phyloP scores from a whole-genome alignment of 2,329 filamentous ascomycete genomes.

The Cytospora leucostoma region DNA sequence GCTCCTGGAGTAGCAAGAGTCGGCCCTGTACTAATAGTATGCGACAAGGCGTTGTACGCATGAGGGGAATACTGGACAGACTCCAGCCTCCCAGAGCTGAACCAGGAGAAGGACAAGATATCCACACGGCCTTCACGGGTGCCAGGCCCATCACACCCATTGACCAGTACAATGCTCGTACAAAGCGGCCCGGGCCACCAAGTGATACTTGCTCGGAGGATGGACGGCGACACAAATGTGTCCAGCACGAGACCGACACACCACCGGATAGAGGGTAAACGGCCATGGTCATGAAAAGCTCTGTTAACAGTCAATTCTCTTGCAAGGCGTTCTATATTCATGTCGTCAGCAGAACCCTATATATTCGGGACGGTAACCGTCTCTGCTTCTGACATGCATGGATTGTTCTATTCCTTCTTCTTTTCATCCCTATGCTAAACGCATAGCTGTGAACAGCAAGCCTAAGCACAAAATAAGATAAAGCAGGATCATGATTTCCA shows the following conservation, averaged over 20 bases:
- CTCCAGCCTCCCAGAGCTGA: constrained; percentile 11
- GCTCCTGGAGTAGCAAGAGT: constrained; percentile 53
- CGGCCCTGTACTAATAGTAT: constrained; percentile 33
- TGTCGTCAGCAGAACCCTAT: not conserved
- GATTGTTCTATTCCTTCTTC: not conserved
- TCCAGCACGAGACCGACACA: not conserved
- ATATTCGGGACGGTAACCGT: constrained; percentile 48
- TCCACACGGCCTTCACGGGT: constrained; percentile 25
- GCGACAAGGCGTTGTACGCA: not conserved
- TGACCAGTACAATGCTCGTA: constrained; percentile 9
- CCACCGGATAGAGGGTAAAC: not conserved
- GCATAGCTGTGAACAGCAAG: too few relatives aligned
- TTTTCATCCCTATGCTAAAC: too few relatives aligned
- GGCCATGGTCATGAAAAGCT: too few relatives aligned
- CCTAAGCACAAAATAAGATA: too few relatives aligned
- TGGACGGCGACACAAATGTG: not conserved
- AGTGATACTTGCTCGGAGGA: constrained; percentile 1
- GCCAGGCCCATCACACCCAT: constrained; percentile 11
- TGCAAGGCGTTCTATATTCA: too few relatives aligned
- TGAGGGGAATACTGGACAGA: constrained; percentile 17
- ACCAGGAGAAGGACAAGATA: constrained; percentile 6
- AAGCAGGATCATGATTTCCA: too few relatives aligned
- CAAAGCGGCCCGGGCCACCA: not conserved
- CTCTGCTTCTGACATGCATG: constrained; percentile 34
- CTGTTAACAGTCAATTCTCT: too few relatives aligned